Evolutionary conservation across 1,139 yeast species (phyloP), one percentile per base, ranked within the genome.

Genomic region (Pichia sp.): DNA sequence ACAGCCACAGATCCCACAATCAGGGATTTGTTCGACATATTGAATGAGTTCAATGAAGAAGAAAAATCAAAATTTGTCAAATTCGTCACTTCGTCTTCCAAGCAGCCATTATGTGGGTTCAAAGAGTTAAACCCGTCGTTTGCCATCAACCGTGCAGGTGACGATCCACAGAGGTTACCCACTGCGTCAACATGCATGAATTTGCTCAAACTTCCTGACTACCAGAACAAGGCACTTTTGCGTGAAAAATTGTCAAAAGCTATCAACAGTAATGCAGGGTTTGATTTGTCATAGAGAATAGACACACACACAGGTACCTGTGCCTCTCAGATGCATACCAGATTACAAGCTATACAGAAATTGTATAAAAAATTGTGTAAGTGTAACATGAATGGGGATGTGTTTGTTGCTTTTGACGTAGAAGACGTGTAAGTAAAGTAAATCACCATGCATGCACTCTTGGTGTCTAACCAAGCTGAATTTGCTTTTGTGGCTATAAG

Each of bases 121-220:
- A 70, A 73, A 3, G 77, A 80, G 6, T 68, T 94, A 43, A 66
- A 66, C 35, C 98, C 99, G 0, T 71, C 70, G 46, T 88, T 92
- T 65, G 95, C 95, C 2, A 84, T 92, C 40, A 65, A 87, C 41
- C 79, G 80, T 55, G 75, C 83, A 1, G 95, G 95, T 0, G 27
- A 40, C 4, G 68, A 71, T 32, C 55, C 59, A 2, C 71, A 72
- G 6, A 67, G 95, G 38, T 68, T 92, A 39, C 98, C 98, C 0
- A 87, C 97, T 0, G 85, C 97, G 0, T 79, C 95, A 0, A 92
- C 99, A 0, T 92, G 98, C 68, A 87, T 88, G 29, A 94, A 92
- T 59, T 64, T 92, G 48, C 68, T 92, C 49, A 88, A 85, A 57
- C 64, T 94, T 38, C 98, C 98, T 0, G 84, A 86, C 59, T 92